These are phyloP conservation scores for Hevea brasiliensis DNA, from an alignment of 345 rosid genomes.

Conservation along the genomic window DNA sequence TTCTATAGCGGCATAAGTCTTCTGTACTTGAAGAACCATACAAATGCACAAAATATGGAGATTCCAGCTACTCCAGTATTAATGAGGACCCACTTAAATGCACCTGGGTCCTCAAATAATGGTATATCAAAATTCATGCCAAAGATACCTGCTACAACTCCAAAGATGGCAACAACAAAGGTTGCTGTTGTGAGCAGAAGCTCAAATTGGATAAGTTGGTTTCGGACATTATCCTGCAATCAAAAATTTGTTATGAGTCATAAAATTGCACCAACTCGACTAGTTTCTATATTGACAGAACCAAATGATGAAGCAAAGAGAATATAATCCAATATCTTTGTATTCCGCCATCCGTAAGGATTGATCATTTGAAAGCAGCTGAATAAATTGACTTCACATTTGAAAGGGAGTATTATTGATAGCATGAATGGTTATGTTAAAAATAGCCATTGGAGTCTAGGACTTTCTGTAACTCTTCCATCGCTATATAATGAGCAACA, in stretches of 20 bases:
- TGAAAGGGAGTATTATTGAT: neutral
- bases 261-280: no score
- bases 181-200: conserved; percentile 88
- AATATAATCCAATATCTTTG: neutral
- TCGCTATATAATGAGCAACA: neutral
- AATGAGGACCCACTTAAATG: conserved; percentile 87
- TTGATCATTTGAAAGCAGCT: neutral
- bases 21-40: conserved; percentile 87
- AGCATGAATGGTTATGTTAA: neutral
- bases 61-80: conserved; percentile 66
- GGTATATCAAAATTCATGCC: conserved; percentile 86
- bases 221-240: conserved; percentile 89
- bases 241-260: neutral
- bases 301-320: neutral
- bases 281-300: no score
- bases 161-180: conserved; percentile 92
- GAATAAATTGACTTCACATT: neutral
- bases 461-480: neutral
- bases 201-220: conserved; percentile 96
- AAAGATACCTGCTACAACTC: conserved; percentile 94
- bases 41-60: conserved; percentile 68
- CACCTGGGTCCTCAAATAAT: conserved; percentile 59
- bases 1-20: conserved; percentile 82
- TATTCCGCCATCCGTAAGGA: neutral
- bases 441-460: neutral